Percentiles rank a stretch among this genome's conserved stretches.
These are phyloP conservation scores for Microthlaspi erraticum DNA, from an alignment of 345 rosid species.

Conservation along the genomic window DNA sequence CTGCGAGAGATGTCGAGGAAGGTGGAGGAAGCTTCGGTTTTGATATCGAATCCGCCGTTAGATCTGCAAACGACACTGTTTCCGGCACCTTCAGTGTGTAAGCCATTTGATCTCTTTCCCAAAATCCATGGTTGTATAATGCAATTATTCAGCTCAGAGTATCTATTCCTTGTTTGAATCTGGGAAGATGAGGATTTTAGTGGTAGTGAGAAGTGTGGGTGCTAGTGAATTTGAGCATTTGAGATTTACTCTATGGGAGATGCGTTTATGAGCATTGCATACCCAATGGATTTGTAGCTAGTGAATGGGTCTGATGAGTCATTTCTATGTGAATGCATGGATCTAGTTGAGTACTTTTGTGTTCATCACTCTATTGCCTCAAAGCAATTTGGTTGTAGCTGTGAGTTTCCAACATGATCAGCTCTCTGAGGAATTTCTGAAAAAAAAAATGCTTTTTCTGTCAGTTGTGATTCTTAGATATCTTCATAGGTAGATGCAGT, in stretches of 20 bases:
- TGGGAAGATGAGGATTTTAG: background rate
- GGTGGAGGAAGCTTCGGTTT: conserved; percentile 56
- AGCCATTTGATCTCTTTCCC: conserved; percentile 36
- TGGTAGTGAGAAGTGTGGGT: background rate
- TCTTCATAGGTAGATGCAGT: conserved; percentile 5
- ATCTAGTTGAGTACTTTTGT: conserved; percentile 13
- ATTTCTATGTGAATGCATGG: conserved; percentile 4
- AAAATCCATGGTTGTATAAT: background rate
- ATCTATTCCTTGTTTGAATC: conserved; percentile 14
- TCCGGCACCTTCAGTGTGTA: conserved; percentile 84
- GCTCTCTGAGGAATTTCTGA: conserved; percentile 6
- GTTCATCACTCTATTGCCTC: conserved; percentile 24
- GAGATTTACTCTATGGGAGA: conserved; percentile 18
- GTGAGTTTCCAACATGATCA: background rate
- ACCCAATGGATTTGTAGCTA: conserved; percentile 1
- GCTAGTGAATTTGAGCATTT: conserved; percentile 29
- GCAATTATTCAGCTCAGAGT: background rate
- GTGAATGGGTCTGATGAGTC: conserved; percentile 2
- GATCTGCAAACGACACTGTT: conserved; percentile 80
- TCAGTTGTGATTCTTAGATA: background rate
- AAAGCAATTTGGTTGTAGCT: conserved; percentile 20
- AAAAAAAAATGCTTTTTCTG: background rate
- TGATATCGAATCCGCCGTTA: conserved; percentile 82
- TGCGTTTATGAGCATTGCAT: conserved; percentile 23
- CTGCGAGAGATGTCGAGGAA: conserved; percentile 54